A percentile compares a stretch with the other conserved stretches of the same genome.
These are phyloP conservation scores for Leucogyrophana mollusca DNA, from an alignment of 768 basidiomycete species.

Conservation along the genomic window DNA sequence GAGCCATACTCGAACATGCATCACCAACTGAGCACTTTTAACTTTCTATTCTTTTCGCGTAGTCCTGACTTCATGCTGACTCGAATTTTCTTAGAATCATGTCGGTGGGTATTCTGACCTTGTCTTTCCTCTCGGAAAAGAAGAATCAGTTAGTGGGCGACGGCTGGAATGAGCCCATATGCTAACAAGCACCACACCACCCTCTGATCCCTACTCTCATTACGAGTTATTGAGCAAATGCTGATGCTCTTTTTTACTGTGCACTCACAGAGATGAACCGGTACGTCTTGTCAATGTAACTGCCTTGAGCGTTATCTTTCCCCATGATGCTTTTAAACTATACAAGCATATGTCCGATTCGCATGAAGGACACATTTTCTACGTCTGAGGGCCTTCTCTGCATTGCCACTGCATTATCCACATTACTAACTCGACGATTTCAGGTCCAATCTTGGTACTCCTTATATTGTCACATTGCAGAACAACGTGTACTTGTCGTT, in stretches of 20 bases:
- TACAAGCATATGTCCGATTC: slow-evolving; percentile 79
- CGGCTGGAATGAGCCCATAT: slow-evolving; percentile 21
- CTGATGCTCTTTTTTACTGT: background rate
- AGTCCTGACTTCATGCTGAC: slow-evolving; percentile 5
- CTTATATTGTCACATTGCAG: no score
- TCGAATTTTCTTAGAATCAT: background rate
- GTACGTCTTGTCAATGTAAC: no score
- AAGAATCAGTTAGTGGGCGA: slow-evolving; percentile 33
- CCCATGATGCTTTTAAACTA: slow-evolving; percentile 49
- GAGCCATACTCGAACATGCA: slow-evolving; percentile 83
- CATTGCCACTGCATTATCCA: background rate
- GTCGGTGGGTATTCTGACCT: background rate
- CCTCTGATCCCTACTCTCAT: slow-evolving; percentile 31
- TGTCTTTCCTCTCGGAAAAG: slow-evolving; percentile 3
- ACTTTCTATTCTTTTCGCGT: slow-evolving; percentile 9
- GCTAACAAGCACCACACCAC: slow-evolving; percentile 42
- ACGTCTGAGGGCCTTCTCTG: slow-evolving; percentile 42
- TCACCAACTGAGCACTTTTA: slow-evolving; percentile 45
- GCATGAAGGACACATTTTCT: slow-evolving; percentile 54
- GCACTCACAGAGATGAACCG: background rate
- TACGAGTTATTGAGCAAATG: no score
- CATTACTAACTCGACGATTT: no score
- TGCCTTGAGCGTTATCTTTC: slow-evolving; percentile 9
- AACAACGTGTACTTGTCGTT: no score
- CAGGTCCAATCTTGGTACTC: no score